These are phyloP conservation scores for Epithele typhae DNA, from an alignment of 768 basidiomycete genomes.

Conservation along the genomic window DNA sequence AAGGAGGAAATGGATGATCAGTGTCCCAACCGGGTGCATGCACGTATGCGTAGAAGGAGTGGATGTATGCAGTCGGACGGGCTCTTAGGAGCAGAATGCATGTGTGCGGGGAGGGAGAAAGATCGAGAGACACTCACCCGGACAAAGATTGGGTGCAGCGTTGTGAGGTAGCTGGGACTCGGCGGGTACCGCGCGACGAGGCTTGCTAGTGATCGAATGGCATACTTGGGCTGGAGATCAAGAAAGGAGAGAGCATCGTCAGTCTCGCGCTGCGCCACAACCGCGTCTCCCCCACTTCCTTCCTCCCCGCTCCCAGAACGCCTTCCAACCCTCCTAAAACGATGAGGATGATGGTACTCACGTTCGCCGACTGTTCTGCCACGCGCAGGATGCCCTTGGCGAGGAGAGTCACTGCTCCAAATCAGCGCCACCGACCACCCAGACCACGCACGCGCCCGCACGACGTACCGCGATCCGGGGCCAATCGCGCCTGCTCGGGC, in stretches of 20 bases:
- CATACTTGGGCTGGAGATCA: slow-evolving; percentile 41
- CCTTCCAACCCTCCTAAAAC: too few relatives aligned
- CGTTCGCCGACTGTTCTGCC: slow-evolving; percentile 47
- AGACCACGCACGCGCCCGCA: not conserved
- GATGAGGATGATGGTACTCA: slow-evolving; percentile 29
- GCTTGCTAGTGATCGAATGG: slow-evolving; percentile 54
- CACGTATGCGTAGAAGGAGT: too few relatives aligned
- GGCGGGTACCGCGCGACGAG: slow-evolving; percentile 63
- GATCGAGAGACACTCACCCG: slow-evolving; percentile 36
- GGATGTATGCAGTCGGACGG: too few relatives aligned
- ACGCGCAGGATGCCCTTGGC: slow-evolving; percentile 58
- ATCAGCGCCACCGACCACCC: slow-evolving; percentile 10
- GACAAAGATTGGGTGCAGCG: slow-evolving; percentile 66
- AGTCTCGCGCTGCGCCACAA: slow-evolving; percentile 14
- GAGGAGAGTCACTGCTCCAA: slow-evolving; percentile 51
- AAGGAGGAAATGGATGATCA: not conserved
- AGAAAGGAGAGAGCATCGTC: slow-evolving; percentile 14
- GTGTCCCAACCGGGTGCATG: too few relatives aligned
- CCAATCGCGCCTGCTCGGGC: slow-evolving; percentile 58
- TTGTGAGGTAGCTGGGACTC: slow-evolving; percentile 54
- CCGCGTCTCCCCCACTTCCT: not conserved
- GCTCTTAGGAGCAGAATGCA: too few relatives aligned
- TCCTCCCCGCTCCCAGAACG: too few relatives aligned
- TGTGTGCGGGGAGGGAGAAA: not conserved
- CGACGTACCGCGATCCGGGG: slow-evolving; percentile 65